phyloP scores from a whole-genome alignment of 257 asterid genomes.

The Gentiana macrophylla region DNA sequence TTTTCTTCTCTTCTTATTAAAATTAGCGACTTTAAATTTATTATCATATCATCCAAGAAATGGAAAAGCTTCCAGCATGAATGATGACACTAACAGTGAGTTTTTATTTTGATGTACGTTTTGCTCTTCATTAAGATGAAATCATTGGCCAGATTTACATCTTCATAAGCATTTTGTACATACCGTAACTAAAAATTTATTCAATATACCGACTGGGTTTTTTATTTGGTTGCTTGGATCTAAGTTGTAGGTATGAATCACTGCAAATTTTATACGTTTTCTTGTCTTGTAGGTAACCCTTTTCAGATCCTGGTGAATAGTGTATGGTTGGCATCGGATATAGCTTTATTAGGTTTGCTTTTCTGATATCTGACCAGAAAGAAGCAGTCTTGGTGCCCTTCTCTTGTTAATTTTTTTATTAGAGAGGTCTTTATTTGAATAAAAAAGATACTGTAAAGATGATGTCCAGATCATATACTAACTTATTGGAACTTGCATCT shows the following conservation, averaged over 20 bases:
- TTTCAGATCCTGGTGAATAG: constrained; percentile 27
- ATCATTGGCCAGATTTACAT: constrained; percentile 4
- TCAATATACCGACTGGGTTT: constrained; percentile 9
- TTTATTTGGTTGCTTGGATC: constrained; percentile 30
- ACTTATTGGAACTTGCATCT: constrained; percentile 37
- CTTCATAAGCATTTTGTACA: not conserved
- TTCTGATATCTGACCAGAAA: not conserved
- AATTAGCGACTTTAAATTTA: constrained; percentile 19
- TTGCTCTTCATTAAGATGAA: constrained; percentile 6
- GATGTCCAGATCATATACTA: constrained; percentile 47
- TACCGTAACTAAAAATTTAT: not conserved
- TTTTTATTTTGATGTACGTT: constrained; percentile 18
- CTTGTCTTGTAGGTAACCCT: not conserved
- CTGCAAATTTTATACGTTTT: not conserved
- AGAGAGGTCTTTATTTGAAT: constrained; percentile 7
- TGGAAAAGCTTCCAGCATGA: constrained; percentile 2
- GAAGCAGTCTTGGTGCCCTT: constrained; percentile 4
- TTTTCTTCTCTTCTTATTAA: constrained; percentile 20
- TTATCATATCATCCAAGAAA: constrained; percentile 14
- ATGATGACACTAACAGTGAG: constrained; percentile 10
- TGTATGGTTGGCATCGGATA: constrained; percentile 1
- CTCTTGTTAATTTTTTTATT: not conserved
- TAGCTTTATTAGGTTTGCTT: constrained; percentile 6
- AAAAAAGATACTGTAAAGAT: constrained; percentile 21
- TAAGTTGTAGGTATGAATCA: constrained; percentile 1